Base-by-base conservation (phyloP, 2,329 filamentous ascomycete genomes). In the Aureobasidium subglaciale region DNA sequence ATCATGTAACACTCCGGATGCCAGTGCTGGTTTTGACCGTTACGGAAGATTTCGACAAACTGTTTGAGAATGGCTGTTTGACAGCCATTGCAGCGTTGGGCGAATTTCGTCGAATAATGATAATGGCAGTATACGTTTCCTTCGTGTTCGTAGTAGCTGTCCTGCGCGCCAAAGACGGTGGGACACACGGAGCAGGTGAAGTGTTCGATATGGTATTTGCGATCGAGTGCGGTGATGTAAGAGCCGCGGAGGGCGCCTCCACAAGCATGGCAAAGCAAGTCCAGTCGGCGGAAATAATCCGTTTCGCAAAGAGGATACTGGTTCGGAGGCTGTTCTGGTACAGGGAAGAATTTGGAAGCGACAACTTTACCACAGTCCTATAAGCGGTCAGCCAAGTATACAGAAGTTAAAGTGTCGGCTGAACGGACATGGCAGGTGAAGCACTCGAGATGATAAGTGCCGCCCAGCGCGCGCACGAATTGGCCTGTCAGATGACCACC, bases 1-100 rank as follows among this genome's bases (percentile, higher is more conserved):
- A 99, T 99, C 93, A 99, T 99, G 73, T 99, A 99, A 72, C 93
- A 99, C 72, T 99, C 93, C 2, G 93, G 93, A 68, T 99, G 93
- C 93, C 93, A 99, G 70, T 99, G 93, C 67, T 99, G 93, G 68
- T 97, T 96, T 69, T 96, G 88, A 2, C 92, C 92, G 71, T 97
- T 97, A 63, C 93, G 86, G 73, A 91, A 99, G 59, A 99, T 97
- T 71, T 99, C 93, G 59, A 99, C 93, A 70, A 99, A 99, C 70
- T 99, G 93, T 75, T 99, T 99, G 40, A 99, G 78, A 60, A 99
- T 99, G 52, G 93, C 90, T 2, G 92, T 96, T 66, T 96, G 90
- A 67, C 93, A 99, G 61, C 93, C 93, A 70, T 95, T 96, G 71
- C 93, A 99, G 56, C 90, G 82, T 68, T 97, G 92, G 32, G 93